A percentile compares a stretch with the other conserved stretches of the same genome.
phyloP scores from a whole-genome alignment of 2,329 filamentous ascomycete species.

The Stagonosporopsis tanaceti region DNA sequence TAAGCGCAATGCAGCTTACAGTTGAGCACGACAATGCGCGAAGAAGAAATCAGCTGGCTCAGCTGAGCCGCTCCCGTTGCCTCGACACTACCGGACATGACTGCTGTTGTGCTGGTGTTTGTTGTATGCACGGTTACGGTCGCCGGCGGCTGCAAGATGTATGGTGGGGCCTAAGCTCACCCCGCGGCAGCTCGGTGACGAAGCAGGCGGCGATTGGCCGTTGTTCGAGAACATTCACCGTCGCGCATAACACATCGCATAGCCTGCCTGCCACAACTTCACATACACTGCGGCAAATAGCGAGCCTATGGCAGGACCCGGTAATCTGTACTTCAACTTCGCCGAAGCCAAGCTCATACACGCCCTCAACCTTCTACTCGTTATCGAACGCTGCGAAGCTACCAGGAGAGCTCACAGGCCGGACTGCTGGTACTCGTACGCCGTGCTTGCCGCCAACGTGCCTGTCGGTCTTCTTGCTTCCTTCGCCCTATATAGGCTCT shows the following conservation, averaged over 20 bases:
- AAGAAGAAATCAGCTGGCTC: slow-evolving; percentile 70
- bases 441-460: slow-evolving; percentile 36
- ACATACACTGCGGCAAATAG: not conserved
- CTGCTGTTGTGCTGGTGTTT: slow-evolving; percentile 26
- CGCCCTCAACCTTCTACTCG: slow-evolving; percentile 39
- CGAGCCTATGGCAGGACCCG: slow-evolving; percentile 41
- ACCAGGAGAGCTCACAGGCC: slow-evolving; percentile 35
- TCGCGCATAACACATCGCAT: slow-evolving; percentile 1
- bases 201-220: slow-evolving; percentile 6
- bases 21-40: slow-evolving; percentile 83
- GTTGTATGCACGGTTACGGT: slow-evolving; percentile 4
- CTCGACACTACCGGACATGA: slow-evolving; percentile 56
- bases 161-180: slow-evolving; percentile 24
- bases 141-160: slow-evolving; percentile 16
- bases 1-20: slow-evolving; percentile 67
- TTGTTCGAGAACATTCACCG: slow-evolving; percentile 19
- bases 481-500: slow-evolving; percentile 37
- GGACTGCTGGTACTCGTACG: slow-evolving; percentile 39
- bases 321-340: slow-evolving; percentile 41
- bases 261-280: not conserved
- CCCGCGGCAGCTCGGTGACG: slow-evolving; percentile 12
- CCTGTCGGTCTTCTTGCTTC: slow-evolving; percentile 35
- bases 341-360: slow-evolving; percentile 46
- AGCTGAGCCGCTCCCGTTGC: slow-evolving; percentile 54
- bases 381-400: slow-evolving; percentile 39